A percentile compares a stretch with the other conserved stretches of the same genome.
Conservation (phyloP, 345 rosid genomes). For the Eucalyptus regnans region DNA sequence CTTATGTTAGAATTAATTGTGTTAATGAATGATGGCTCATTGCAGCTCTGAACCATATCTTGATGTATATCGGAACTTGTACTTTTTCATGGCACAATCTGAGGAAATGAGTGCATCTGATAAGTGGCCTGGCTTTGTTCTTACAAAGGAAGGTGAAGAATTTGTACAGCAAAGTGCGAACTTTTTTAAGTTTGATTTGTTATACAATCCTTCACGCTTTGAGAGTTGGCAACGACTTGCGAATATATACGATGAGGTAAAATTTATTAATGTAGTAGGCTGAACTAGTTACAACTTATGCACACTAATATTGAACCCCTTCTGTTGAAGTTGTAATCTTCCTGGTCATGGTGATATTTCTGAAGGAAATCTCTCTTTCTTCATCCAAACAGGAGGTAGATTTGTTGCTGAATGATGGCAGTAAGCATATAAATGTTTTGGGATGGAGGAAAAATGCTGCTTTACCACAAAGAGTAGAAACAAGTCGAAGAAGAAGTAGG, state of each 20-base stretch:
- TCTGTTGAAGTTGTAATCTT: not conserved
- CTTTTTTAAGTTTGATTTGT: slow-evolving; percentile 80
- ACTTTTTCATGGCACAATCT: slow-evolving; percentile 74
- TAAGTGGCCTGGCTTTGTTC: slow-evolving; percentile 98
- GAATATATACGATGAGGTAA: slow-evolving; percentile 90
- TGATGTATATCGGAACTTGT: slow-evolving; percentile 80
- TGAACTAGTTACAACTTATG: not conserved
- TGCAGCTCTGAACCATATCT: slow-evolving; percentile 81
- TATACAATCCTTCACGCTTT: slow-evolving; percentile 79
- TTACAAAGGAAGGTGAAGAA: slow-evolving; percentile 96
- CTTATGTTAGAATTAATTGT: not conserved
- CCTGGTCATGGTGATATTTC: not conserved
- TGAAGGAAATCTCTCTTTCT: slow-evolving; percentile 6
- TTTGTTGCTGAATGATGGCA: slow-evolving; percentile 94
- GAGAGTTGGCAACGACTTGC: slow-evolving; percentile 97
- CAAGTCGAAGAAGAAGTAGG: slow-evolving; percentile 93
- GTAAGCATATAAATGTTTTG: slow-evolving; percentile 87
- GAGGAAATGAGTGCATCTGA: slow-evolving; percentile 97
- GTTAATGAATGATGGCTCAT: slow-evolving; percentile 3
- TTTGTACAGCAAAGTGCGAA: slow-evolving; percentile 89
- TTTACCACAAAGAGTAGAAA: slow-evolving; percentile 78
- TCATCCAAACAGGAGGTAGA: slow-evolving; percentile 74
- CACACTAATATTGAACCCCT: not conserved
- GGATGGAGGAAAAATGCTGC: slow-evolving; percentile 85
- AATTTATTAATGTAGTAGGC: not conserved